Base-by-base conservation (phyloP, 225 moss, liverwort and hornwort genomes). In the Rhytidiadelphus loreus region DNA sequence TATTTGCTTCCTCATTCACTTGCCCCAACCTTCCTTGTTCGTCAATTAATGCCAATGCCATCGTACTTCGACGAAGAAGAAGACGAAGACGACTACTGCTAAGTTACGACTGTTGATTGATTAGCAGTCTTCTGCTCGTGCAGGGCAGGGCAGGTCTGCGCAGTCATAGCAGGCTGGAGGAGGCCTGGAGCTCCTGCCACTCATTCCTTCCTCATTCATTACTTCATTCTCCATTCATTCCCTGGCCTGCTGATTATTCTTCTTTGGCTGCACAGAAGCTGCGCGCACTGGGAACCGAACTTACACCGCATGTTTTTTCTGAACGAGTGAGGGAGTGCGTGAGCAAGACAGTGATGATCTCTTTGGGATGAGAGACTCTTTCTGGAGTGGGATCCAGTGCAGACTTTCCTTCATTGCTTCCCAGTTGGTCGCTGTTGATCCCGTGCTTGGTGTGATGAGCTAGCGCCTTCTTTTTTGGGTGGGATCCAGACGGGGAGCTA, bases 11-110 rank as follows among this genome's bases (percentile, higher is more conserved):
- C 44, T 68, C n/a, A 50, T 33, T 33, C 82, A 44, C 44, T 82
- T 33, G 66, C 69, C n/a, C 39, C 59, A 30, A 22, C 32, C 69
- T 72, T 55, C 65, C 77, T 75, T 56, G 79, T 19, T 65, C 66
- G n/a, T 68, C 62, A 85, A 80, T 89, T 72, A 85, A 89, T 85
- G 89, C 89, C 85, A 89, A 89, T 85, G 89, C 55, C 79, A 53
- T 61, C 80, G 53, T 80, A 83, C 64, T 71, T 62, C 29, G 53
- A 56, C 53, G 83, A 65, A 50, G 83, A 68, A 37, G 83, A 83
- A 66, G 83, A 68, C 68, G 50, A 55, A 52, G 61, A 26, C 56
- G 55, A 60, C 22, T 43, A 84, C 57, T 58, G 70, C 83, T 83
- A 53, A 50, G 29, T 59, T 55, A 65, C 35, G 15, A 48, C 87